phyloP scores from a whole-genome alignment of 139 green algal genomes.

The Haematococcus sp. region DNA sequence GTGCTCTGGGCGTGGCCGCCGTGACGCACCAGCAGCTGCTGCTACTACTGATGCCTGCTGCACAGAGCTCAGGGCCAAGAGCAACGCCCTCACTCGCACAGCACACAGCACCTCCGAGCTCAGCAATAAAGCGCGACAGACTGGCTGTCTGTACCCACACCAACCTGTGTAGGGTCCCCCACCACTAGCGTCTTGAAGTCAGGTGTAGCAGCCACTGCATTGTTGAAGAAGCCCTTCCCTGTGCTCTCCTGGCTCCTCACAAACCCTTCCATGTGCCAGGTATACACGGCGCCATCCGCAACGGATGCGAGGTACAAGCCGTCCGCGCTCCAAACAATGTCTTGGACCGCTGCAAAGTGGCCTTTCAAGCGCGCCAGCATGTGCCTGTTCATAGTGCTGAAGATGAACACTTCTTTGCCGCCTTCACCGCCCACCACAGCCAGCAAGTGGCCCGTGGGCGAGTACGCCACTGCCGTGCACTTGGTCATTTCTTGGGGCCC shows the following conservation, averaged over 20 bases:
- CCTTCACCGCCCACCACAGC: constrained; percentile 23
- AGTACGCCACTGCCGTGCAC: constrained; percentile 21
- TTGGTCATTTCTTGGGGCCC: too few species aligned
- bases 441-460: constrained; percentile 38
- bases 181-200: constrained; percentile 28
- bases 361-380: constrained; percentile 18
- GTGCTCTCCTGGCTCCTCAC: constrained; percentile 24
- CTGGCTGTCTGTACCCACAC: too few species aligned
- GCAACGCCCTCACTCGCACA: too few species aligned
- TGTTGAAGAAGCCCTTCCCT: constrained; percentile 35
- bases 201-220: constrained; percentile 22
- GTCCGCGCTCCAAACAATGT: constrained; percentile 46
- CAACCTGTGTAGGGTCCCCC: constrained; percentile 32
- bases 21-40: too few species aligned
- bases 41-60: too few species aligned
- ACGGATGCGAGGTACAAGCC: constrained; percentile 36
- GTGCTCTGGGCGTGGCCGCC: too few species aligned
- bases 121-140: too few species aligned
- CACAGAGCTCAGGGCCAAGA: too few species aligned
- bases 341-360: constrained; percentile 38
- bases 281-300: constrained; percentile 40
- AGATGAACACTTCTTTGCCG: constrained; percentile 39
- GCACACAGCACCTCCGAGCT: too few species aligned
- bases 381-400: constrained; percentile 29
- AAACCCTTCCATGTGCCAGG: constrained; percentile 45